phyloP scores from a whole-genome alignment of 768 basidiomycete genomes.

The Phanerochaete sordida region DNA sequence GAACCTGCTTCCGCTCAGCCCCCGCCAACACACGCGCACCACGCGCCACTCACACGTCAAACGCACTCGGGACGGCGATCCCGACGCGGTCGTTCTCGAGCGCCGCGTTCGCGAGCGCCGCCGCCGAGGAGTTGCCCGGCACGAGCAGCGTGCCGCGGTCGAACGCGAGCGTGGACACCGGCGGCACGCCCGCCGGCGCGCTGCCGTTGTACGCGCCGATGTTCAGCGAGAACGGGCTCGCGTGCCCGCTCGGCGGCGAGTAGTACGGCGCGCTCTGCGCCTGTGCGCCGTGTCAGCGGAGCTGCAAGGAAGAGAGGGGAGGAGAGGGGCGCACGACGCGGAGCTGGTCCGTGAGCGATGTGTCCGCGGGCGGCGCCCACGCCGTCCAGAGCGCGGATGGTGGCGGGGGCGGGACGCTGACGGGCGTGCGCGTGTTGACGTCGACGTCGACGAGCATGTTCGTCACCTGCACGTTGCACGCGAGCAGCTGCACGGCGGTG shows the following conservation, averaged over 20 bases:
- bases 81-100: too few species aligned
- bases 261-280: background rate
- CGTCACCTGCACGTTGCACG: background rate
- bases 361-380: too few species aligned
- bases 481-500: background rate
- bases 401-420: background rate
- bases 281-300: background rate
- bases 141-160: background rate
- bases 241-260: background rate
- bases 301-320: too few species aligned
- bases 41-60: background rate
- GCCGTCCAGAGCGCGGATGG: background rate
- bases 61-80: background rate
- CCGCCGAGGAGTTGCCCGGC: too few species aligned
- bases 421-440: background rate
- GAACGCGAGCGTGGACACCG: background rate
- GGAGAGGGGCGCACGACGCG: too few species aligned
- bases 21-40: too few species aligned
- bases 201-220: background rate
- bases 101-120: too few species aligned
- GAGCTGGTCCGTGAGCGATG: too few species aligned
- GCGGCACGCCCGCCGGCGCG: background rate
- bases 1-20: background rate
- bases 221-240: background rate
- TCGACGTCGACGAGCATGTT: background rate